Conservation (phyloP, 257 asterid species). For the Gardenia jasminoides region DNA sequence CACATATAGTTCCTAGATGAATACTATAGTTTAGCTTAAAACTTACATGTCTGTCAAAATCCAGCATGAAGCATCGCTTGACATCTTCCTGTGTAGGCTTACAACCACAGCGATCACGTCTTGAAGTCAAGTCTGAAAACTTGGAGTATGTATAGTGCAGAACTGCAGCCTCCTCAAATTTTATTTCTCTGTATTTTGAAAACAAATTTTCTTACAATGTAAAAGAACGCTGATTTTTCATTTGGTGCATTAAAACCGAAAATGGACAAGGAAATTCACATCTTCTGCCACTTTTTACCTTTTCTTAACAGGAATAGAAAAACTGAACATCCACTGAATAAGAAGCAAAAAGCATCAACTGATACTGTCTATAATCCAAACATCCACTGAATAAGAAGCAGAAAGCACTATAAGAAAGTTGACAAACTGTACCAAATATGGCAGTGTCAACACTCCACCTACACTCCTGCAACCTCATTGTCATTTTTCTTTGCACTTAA, state of each 20-base stretch:
- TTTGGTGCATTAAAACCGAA: neutral
- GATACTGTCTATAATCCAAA: too few relatives aligned
- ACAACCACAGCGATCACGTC: constrained; percentile 82
- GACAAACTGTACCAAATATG: too few relatives aligned
- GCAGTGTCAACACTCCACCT: too few relatives aligned
- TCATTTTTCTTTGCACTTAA: too few relatives aligned
- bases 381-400: too few relatives aligned
- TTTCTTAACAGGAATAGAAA: neutral
- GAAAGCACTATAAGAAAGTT: too few relatives aligned
- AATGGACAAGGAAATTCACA: neutral
- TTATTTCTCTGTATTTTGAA: constrained; percentile 46
- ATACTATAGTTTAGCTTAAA: neutral
- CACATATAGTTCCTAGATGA: neutral
- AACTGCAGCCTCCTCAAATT: constrained; percentile 75
- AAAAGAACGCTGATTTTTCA: neutral
- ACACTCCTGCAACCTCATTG: too few relatives aligned
- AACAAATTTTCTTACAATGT: neutral
- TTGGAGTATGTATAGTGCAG: constrained; percentile 78
- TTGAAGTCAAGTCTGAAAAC: constrained; percentile 77
- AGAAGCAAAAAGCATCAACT: too few relatives aligned
- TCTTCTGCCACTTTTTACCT: neutral
- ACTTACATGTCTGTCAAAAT: constrained; percentile 81
- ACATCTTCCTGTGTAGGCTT: constrained; percentile 81
- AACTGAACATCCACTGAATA: too few relatives aligned
- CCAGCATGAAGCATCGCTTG: constrained; percentile 75